Percentiles rank a stretch among this genome's conserved stretches.
Conservation (phyloP, 352 stramenopile species). For the Phytopythium delawarense region DNA sequence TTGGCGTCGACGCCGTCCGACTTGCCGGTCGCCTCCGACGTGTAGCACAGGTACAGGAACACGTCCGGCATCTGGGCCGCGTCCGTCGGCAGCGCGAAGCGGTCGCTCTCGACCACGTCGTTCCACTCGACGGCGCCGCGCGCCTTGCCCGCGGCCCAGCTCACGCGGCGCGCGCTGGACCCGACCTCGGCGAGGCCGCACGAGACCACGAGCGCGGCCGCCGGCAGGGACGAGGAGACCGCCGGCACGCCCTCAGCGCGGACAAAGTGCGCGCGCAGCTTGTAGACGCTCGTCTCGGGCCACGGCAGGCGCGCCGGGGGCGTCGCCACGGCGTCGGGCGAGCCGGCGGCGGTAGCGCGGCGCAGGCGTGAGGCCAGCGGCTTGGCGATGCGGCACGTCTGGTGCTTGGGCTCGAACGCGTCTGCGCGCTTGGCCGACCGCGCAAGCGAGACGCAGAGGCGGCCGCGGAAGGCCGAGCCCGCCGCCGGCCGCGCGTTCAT, state of each 20-base stretch:
- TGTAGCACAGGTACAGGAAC: conserved; percentile 71
- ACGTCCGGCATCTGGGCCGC: conserved; percentile 71
- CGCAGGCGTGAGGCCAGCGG: neutral
- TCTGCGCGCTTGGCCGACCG: conserved; percentile 48
- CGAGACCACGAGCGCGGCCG: conserved; percentile 48
- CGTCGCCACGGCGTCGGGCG: neutral
- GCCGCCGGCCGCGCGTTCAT: conserved; percentile 62
- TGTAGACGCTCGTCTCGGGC: conserved; percentile 52
- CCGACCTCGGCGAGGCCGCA: conserved; percentile 53
- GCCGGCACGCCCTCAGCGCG: conserved; percentile 52
- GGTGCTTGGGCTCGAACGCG: conserved; percentile 63
- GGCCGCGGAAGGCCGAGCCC: conserved; percentile 76
- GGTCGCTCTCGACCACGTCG: conserved; percentile 64
- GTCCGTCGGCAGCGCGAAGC: conserved; percentile 52
- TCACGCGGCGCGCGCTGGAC: conserved; percentile 29
- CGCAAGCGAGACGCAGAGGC: conserved; percentile 61
- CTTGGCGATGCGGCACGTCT: conserved; percentile 38
- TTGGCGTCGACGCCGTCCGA: conserved; percentile 18
- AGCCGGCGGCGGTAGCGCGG: neutral
- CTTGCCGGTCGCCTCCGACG: neutral
- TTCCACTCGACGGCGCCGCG: conserved; percentile 75
- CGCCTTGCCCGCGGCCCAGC: neutral
- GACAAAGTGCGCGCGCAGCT: conserved; percentile 65
- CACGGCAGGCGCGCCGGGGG: conserved; percentile 28
- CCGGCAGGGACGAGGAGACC: conserved; percentile 18